Percentiles rank a stretch among this genome's conserved stretches.
These are phyloP conservation scores for Colletotrichum eleusines DNA, from an alignment of 2,329 filamentous ascomycete species.

Conservation along the genomic window DNA sequence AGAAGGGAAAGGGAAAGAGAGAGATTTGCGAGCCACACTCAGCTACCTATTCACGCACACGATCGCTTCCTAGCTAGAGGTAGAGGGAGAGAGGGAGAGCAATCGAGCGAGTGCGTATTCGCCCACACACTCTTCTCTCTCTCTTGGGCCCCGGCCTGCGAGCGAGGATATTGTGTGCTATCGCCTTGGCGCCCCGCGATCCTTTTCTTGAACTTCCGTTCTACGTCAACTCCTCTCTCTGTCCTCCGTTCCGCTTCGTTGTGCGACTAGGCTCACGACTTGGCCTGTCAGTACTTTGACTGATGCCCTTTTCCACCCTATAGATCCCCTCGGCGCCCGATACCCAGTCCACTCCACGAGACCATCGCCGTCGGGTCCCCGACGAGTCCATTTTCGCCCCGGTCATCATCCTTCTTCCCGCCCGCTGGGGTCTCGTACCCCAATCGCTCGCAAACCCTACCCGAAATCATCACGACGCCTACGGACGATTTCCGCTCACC, in stretches of 20 bases:
- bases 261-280: constrained; percentile 45
- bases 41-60: constrained; percentile 7
- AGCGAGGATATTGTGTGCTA: constrained; percentile 22
- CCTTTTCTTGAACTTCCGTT: constrained; percentile 43
- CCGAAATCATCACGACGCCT: constrained; percentile 50
- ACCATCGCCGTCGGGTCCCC: constrained; percentile 58
- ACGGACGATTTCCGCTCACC: constrained; percentile 45
- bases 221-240: constrained; percentile 29
- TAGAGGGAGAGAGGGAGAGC: constrained; percentile 4
- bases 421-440: constrained; percentile 46
- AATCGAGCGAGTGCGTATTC: background rate
- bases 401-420: constrained; percentile 46
- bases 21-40: constrained; percentile 24
- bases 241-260: constrained; percentile 39
- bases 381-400: constrained; percentile 51
- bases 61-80: constrained; percentile 1
- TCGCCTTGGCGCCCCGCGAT: constrained; percentile 29
- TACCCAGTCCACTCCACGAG: constrained; percentile 62
- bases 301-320: constrained; percentile 44
- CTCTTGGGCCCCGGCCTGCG: constrained; percentile 20
- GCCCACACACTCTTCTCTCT: constrained; percentile 12
- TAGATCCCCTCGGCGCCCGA: constrained; percentile 62
- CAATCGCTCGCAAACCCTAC: constrained; percentile 46
- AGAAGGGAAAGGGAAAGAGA: background rate
- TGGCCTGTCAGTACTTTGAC: constrained; percentile 38